A percentile compares a stretch with the other conserved stretches of the same genome.
phyloP scores from a whole-genome alignment of 257 asterid species.

The Forsythia suspensa region DNA sequence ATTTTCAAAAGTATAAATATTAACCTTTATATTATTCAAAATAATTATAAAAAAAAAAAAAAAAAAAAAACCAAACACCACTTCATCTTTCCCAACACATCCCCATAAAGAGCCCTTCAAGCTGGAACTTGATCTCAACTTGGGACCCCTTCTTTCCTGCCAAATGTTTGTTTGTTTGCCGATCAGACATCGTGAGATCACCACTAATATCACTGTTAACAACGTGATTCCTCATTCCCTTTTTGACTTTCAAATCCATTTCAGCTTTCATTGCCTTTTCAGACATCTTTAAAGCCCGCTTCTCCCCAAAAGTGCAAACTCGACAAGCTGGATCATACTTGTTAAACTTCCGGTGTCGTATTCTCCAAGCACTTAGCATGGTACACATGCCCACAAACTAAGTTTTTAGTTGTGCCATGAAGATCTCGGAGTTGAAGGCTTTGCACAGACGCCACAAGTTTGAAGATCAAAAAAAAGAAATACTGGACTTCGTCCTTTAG shows the following conservation, averaged over 20 bases:
- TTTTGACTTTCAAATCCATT: background rate
- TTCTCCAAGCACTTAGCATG: constrained; percentile 93
- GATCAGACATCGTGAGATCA: too few species aligned
- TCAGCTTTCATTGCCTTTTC: constrained; percentile 79
- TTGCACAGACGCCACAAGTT: constrained; percentile 78
- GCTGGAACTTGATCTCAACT: constrained; percentile 34
- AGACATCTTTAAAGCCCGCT: constrained; percentile 67
- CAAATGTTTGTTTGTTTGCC: too few species aligned
- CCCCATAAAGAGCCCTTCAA: constrained; percentile 34
- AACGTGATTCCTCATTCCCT: too few species aligned
- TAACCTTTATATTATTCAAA: too few species aligned
- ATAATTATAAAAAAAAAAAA: too few species aligned
- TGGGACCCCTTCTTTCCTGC: too few species aligned
- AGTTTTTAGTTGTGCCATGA: constrained; percentile 70
- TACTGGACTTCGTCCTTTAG: constrained; percentile 51
- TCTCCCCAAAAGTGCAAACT: constrained; percentile 86
- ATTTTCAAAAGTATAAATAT: too few species aligned
- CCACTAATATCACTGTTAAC: too few species aligned
- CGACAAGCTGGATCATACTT: constrained; percentile 91
- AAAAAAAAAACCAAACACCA: too few species aligned
- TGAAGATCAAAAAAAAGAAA: constrained; percentile 58
- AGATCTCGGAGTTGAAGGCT: constrained; percentile 65
- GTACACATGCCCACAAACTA: constrained; percentile 79
- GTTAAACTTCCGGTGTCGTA: constrained; percentile 69
- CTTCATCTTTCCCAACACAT: too few species aligned